phyloP scores from a whole-genome alignment of 768 basidiomycete species.

The Auricularia auricula-judae region DNA sequence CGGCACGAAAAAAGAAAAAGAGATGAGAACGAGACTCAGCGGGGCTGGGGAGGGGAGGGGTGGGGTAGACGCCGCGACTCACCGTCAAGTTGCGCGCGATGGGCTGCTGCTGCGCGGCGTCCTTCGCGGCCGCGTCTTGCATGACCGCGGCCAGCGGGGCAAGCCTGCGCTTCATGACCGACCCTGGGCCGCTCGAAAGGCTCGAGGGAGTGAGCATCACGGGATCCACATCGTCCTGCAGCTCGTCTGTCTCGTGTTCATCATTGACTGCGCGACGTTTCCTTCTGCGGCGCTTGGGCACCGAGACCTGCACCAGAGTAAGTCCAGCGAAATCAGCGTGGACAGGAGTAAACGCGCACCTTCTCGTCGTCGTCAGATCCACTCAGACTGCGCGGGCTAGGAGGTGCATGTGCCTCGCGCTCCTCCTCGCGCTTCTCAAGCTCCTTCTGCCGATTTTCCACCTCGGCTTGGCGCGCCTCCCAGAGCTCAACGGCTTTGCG shows the following conservation, averaged over 20 bases:
- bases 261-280: background rate
- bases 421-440: background rate
- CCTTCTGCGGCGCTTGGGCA: background rate
- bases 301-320: background rate
- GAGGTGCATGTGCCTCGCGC: background rate
- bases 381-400: background rate
- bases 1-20: background rate
- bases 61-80: background rate
- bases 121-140: background rate
- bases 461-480: background rate
- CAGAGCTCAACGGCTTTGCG: background rate
- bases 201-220: background rate
- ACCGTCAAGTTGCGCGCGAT: background rate
- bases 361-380: background rate
- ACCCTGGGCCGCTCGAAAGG: background rate
- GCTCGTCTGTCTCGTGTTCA: background rate
- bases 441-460: background rate
- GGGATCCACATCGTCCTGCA: background rate
- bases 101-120: background rate
- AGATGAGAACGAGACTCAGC: background rate
- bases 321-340: background rate
- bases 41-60: background rate
- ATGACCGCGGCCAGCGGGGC: background rate
- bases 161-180: background rate
- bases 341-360: background rate